phyloP scores from a whole-genome alignment of 768 basidiomycete species.

The Suillus decipiens region DNA sequence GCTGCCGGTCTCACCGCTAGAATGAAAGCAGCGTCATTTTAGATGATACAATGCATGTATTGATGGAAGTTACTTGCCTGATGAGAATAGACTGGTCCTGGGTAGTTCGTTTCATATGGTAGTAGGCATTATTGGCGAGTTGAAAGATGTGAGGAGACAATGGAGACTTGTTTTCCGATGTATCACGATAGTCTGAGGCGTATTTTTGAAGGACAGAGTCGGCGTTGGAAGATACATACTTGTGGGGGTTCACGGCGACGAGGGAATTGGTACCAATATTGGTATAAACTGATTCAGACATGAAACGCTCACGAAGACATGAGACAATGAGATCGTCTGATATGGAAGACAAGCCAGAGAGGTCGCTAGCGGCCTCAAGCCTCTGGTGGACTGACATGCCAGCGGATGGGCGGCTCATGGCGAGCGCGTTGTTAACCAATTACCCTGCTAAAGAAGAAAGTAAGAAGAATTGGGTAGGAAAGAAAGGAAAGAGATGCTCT shows the following conservation, averaged over 20 bases:
- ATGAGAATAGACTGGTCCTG: conserved; percentile 92
- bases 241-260: conserved; percentile 92
- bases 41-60: conserved; percentile 1
- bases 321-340: conserved; percentile 86
- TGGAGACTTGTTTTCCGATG: conserved; percentile 56
- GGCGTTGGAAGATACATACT: conserved; percentile 80
- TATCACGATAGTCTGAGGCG: conserved; percentile 81
- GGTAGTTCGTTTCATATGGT: conserved; percentile 91
- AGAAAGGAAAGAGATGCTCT: conserved; percentile 11
- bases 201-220: conserved; percentile 87
- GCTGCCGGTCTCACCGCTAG: conserved; percentile 87
- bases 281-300: conserved; percentile 83
- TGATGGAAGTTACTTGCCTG: conserved; percentile 53
- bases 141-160: conserved; percentile 91
- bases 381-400: conserved; percentile 57
- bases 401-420: conserved; percentile 47
- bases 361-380: conserved; percentile 73
- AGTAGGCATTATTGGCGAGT: conserved; percentile 88
- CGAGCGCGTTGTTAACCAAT: neutral
- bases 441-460: conserved; percentile 9
- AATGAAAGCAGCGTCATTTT: conserved; percentile 9
- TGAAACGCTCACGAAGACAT: conserved; percentile 84
- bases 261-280: conserved; percentile 67
- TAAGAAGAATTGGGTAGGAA: neutral
- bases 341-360: conserved; percentile 62